phyloP scores from a whole-genome alignment of 2,329 filamentous ascomycete species.

The Dothideomycetidae sp. region DNA sequence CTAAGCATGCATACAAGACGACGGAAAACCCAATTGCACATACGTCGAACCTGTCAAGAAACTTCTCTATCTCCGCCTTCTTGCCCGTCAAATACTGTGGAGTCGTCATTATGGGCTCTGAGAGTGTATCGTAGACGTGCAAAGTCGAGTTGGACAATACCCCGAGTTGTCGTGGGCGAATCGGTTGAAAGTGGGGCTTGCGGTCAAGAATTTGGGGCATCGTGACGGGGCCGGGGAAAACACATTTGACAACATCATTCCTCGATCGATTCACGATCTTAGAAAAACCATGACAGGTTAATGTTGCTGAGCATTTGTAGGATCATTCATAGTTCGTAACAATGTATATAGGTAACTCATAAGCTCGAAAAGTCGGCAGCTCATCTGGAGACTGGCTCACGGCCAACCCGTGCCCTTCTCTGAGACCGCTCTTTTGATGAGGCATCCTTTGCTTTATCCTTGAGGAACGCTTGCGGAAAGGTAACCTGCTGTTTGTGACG shows the following conservation, averaged over 20 bases:
- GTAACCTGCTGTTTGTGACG: constrained; percentile 7
- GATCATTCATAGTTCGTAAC: too few species aligned
- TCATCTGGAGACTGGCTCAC: not conserved
- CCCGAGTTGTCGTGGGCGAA: too few species aligned
- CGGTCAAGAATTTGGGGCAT: too few species aligned
- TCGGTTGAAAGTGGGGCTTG: too few species aligned
- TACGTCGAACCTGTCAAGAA: constrained; percentile 79
- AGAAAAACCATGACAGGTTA: too few species aligned
- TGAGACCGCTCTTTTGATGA: constrained; percentile 10
- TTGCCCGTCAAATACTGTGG: constrained; percentile 64
- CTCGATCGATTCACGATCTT: too few species aligned
- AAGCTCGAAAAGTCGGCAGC: not conserved
- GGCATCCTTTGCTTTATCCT: constrained; percentile 9
- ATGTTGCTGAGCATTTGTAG: too few species aligned
- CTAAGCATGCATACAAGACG: constrained; percentile 12
- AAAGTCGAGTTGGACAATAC: too few species aligned
- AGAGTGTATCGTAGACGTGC: too few species aligned
- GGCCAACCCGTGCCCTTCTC: constrained; percentile 4
- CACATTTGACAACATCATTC: too few species aligned
- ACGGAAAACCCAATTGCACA: constrained; percentile 28
- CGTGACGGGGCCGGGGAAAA: too few species aligned
- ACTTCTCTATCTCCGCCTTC: constrained; percentile 59
- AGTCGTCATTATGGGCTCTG: too few species aligned
- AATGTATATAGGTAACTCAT: not conserved
- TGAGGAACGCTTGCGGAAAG: constrained; percentile 10